Evolutionary conservation across 768 basidiomycete species (phyloP), one percentile per base, ranked within the genome.

Genomic region (Amanita rubescens): DNA sequence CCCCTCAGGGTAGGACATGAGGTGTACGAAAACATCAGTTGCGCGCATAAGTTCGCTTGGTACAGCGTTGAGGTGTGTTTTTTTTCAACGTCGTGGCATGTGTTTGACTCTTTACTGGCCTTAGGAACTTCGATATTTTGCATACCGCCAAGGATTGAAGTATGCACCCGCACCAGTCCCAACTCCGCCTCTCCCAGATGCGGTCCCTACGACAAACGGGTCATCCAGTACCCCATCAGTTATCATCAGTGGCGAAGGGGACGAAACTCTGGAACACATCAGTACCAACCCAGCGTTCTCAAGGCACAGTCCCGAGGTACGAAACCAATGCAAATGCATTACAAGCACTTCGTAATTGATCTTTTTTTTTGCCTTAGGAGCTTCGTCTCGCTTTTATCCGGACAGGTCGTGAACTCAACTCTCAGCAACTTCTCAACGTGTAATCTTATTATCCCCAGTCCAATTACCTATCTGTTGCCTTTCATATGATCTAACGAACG

Each of bases 261-360:
- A 56, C 6, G 76, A 76, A 1, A 65, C 60, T 0, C 32, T 74
- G 35, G 63, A 73, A 60, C 65, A 61, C 54, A 69, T 78, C 53
- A 67, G 60, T 34, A 61, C 73, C 2, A 63, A 70, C 25, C 64
- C 67, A 12, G 64, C 60, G 45, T 78, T 67, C 51, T 63, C 67
- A 5, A 67, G 70, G 49, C 78, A 79, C 55, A 74, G 75, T 46
- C 71, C 77, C 57, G 79, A 81, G 74, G 79, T 79, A 50, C 27
- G 50, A 42, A 1, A 30, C 25, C 27, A 4, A n/a, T n/a, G n/a
- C n/a, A n/a, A 30, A n/a, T 8, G 15, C 35, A 19, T 39, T 41
- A 20, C 12, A 25, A 5, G 33, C 49, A 12, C 35, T 17, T 3
- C 33, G 15, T 3, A 22, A 37, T 33, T 41, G 19, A 20, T 1